phyloP scores from a whole-genome alignment of 768 basidiomycete genomes.

The Pulveroboletus sp. region DNA sequence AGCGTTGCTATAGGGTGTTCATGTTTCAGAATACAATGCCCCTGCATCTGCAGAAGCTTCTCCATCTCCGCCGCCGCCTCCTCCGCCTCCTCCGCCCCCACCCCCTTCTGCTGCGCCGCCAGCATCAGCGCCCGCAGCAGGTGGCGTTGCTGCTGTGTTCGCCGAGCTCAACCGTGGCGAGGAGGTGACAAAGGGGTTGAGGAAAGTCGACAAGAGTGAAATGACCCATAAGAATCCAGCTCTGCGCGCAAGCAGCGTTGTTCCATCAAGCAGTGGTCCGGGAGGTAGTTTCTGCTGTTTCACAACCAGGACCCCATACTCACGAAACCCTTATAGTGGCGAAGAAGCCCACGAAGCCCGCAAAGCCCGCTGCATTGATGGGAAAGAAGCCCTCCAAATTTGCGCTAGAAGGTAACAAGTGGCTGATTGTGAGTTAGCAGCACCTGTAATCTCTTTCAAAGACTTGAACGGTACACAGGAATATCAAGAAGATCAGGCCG shows the following conservation, averaged over 20 bases:
- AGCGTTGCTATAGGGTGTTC: constrained; percentile 46
- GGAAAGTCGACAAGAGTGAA: constrained; percentile 93
- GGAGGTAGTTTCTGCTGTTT: constrained; percentile 31
- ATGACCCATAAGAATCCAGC: constrained; percentile 99
- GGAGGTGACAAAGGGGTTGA: constrained; percentile 84
- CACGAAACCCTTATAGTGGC: constrained; percentile 22
- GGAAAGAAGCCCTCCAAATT: constrained; percentile 94
- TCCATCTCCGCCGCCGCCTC: constrained; percentile 35
- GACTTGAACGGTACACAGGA: constrained; percentile 54
- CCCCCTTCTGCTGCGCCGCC: constrained; percentile 41
- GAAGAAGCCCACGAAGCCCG: constrained; percentile 76
- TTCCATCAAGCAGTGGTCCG: constrained; percentile 40
- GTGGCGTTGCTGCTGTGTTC: constrained; percentile 78
- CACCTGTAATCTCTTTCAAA: neutral
- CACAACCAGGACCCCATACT: neutral
- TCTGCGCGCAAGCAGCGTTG: constrained; percentile 56
- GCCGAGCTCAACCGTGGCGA: constrained; percentile 88
- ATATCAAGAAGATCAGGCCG: constrained; percentile 80
- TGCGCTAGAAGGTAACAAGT: constrained; percentile 88
- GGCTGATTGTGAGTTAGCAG: constrained; percentile 69
- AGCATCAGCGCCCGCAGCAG: constrained; percentile 43
- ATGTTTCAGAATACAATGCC: constrained; percentile 52
- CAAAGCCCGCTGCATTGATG: constrained; percentile 78
- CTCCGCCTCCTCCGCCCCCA: constrained; percentile 57
- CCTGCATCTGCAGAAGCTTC: constrained; percentile 29